Evolutionary conservation across 371 early-diverging fungal species (phyloP), one percentile per base, ranked within the genome.

Genomic region (Mortierella sp.): DNA sequence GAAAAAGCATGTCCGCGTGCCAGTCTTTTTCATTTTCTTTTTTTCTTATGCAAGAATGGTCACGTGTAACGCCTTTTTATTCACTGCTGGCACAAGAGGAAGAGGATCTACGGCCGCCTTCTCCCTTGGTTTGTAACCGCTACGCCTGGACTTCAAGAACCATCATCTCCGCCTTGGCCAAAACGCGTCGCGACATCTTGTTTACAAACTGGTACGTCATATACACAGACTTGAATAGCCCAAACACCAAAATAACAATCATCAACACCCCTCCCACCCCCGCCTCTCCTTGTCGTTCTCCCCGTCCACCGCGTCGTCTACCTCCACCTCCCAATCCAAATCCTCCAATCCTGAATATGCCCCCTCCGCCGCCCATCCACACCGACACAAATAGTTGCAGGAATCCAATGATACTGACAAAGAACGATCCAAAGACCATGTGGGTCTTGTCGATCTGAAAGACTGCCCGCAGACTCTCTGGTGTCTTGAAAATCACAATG

Each of bases 351-450:
- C 82, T 70, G 72, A 85, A 85, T 3, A 85, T 72, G 18, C 82
- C 82, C 1, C 86, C 86, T 16, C 88, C 87, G 11, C 87, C 87
- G 1, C 89, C 88, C 75, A 83, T 79, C 83, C 77, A 88, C 3
- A 82, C 68, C n/a, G 87, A 83, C 21, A 86, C 27, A 21, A 88
- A 71, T 32, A 88, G 51, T 51, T 89, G 89, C 48, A 89, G 27
- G 49, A 89, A 89, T 51, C 89, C 89, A 60, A 89, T 54, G 41
- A 86, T 71, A 48, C 89, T 86, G n/a, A 87, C 88, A 71, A 88
- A 78, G 70, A 88, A 72, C 18, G 87, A 82, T 32, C 89, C 89
- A 76, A 85, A 83, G 51, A 81, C 75, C 79, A 89, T 78, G 51
- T 89, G 87, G 18, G 81, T 74, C 60, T 78, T 81, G 70, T 89